Base-by-base conservation (phyloP, 2,329 filamentous ascomycete genomes). In the Biscogniauxia mediterranea region DNA sequence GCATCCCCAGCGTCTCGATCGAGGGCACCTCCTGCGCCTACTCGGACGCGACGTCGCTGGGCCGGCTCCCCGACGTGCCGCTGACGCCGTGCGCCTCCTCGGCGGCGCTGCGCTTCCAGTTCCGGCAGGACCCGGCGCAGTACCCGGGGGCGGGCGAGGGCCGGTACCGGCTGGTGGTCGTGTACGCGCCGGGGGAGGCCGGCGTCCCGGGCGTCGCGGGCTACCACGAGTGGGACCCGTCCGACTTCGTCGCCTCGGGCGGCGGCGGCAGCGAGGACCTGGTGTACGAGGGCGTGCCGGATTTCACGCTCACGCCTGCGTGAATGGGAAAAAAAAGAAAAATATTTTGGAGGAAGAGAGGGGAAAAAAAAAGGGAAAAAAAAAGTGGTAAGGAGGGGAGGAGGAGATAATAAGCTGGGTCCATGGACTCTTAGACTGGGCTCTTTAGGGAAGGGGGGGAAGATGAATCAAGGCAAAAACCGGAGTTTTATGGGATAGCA, bases 221-320 rank as follows among this genome's bases (percentile, higher is more conserved):
- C 13, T 72, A 53, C 57, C 66, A 71, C 52, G 69, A 70, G 64
- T 72, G 70, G 70, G 52, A 49, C 9, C 55, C 66, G n/a, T 59
- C 49, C 25, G 62, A 68, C 32, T 72, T 72, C 61, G 62, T 64
- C 6, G 54, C 59, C 58, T 56, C 60, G 51, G 50, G 60, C 51
- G 64, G 61, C n/a, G 58, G 55, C n/a, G 51, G 61, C n/a, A 17
- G 54, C 7, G n/a, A 32, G 20, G 68, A 63, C 52, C 69, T 66
- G 23, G 56, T 66, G 20, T 73, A 70, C 58, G n/a, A 56, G 51
- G 71, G 71, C 2, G 38, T 54, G 11, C 52, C 66, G 5, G 59
- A 66, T 26, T 73, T 72, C 38, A 46, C 38, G 15, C 38, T 46
- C 38, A 46, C 38, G 11, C 13, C 38, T 46, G 28, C 28, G 7